Conservation (phyloP, 2,329 filamentous ascomycete genomes). For the Xylaria sp. region DNA sequence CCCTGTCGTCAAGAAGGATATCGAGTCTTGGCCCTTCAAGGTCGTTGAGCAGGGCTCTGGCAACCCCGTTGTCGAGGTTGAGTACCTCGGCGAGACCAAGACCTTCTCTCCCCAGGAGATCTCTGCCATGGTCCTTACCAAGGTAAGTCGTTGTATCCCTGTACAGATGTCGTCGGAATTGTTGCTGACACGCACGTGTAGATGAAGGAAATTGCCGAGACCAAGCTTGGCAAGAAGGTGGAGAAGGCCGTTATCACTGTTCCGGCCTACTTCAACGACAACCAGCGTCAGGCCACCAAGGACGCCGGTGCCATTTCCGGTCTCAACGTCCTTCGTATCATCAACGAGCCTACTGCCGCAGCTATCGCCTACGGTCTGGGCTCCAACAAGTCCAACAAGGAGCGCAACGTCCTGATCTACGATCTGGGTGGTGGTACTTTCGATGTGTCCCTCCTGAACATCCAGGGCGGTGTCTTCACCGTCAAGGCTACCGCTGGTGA, state of each 20-base stretch:
- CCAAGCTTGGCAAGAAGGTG: conserved; percentile 98
- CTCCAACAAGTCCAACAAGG: conserved; percentile 93
- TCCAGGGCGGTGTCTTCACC: conserved; percentile 99
- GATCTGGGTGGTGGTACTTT: conserved; percentile 99
- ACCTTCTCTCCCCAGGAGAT: conserved; percentile 98
- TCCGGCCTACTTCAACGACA: conserved; percentile 99
- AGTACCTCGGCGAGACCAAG: conserved; percentile 96
- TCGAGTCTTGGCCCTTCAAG: conserved; percentile 99
- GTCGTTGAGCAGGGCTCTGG: conserved; percentile 79
- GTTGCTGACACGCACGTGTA: conserved; percentile 54
- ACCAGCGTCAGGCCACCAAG: conserved; percentile 99
- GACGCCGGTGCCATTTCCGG: conserved; percentile 97
- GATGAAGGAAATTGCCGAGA: conserved; percentile 99
- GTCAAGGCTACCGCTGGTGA: conserved; percentile 99
- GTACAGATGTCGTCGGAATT: not conserved
- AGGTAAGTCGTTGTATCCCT: conserved; percentile 68
- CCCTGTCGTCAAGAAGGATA: conserved; percentile 97
- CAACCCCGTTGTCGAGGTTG: conserved; percentile 91
- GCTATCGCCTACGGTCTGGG: conserved; percentile 99
- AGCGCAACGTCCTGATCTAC: conserved; percentile 99
- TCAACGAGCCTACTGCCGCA: conserved; percentile 99
- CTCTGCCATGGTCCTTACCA: conserved; percentile 97
- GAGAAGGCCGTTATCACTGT: conserved; percentile 99
- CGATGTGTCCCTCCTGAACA: conserved; percentile 99
- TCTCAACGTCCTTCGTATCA: conserved; percentile 99